phyloP scores from a whole-genome alignment of 768 basidiomycete species.

The Trametes punicea region DNA sequence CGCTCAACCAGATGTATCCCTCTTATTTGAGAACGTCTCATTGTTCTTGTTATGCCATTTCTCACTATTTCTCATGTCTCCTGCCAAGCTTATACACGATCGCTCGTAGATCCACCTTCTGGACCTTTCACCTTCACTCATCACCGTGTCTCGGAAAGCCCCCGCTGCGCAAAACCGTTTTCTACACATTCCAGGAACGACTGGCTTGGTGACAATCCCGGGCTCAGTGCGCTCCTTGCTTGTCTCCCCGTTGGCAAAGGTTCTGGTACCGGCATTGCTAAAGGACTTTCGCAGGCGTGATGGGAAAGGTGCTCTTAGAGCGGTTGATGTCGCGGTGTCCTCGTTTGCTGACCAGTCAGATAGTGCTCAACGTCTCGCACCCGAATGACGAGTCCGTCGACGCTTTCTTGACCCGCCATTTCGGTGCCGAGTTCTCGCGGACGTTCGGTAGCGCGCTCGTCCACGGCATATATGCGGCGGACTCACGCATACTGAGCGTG shows the following conservation, averaged over 20 bases:
- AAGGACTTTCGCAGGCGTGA: slow-evolving; percentile 49
- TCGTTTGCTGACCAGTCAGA: not conserved
- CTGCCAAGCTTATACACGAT: not conserved
- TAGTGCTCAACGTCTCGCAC: not conserved
- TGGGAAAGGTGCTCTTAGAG: not conserved
- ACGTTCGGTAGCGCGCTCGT: slow-evolving; percentile 74
- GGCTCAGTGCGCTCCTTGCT: slow-evolving; percentile 39
- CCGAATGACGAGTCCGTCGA: slow-evolving; percentile 77
- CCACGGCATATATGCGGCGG: slow-evolving; percentile 92
- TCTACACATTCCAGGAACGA: slow-evolving; percentile 51
- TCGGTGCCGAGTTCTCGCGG: slow-evolving; percentile 70
- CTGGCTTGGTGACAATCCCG: slow-evolving; percentile 52
- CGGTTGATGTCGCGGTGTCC: not conserved
- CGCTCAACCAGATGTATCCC: not conserved
- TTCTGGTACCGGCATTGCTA: slow-evolving; percentile 53
- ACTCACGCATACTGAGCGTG: slow-evolving; percentile 70
- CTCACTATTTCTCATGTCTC: not conserved
- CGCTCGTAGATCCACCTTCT: slow-evolving; percentile 69
- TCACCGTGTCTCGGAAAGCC: slow-evolving; percentile 64
- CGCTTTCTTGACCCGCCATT: slow-evolving; percentile 67
- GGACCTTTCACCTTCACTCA: slow-evolving; percentile 51
- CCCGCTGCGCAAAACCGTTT: slow-evolving; percentile 78
- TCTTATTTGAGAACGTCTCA: not conserved
- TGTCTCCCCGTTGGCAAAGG: slow-evolving; percentile 35
- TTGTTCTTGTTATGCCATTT: not conserved